Base-by-base conservation (phyloP, 2,329 filamentous ascomycete genomes). In the Xylaria sp. region DNA sequence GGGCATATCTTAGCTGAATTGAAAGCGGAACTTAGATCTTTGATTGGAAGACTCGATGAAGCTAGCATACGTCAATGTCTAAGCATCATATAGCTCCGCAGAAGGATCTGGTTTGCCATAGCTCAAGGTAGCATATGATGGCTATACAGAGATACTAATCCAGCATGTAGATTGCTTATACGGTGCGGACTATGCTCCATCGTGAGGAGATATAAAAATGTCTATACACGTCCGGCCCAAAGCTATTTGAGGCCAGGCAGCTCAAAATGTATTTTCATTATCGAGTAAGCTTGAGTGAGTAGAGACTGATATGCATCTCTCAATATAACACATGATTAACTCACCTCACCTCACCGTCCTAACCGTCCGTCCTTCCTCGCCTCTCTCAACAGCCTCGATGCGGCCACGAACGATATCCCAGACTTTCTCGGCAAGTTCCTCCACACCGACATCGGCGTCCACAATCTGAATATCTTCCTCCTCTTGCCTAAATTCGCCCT, bases 401-500 rank as follows among this genome's bases (percentile, higher is more conserved):
- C 82, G 80, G n/a, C 75, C 78, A 73, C 76, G 74, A 0, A 87
- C 86, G 70, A 83, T 81, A 50, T 77, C 78, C 88, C 87, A 90
- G 27, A 91, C 81, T 74, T 83, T 82, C 65, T 85, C 84, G 5
- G 83, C 83, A 6, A 91, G 87, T 67, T 86, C 88, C 57, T 89
- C 87, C 1, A 88, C 82, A 1, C 80, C 84, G 1, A 82, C 78
- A 0, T 86, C 84, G 1, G 87, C 88, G 75, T 88, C 84, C 10
- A 88, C 81, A 4, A 89, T 84, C 48, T 84, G 80, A 51, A 88
- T 79, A 68, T 88, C 85, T 78, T 86, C 83, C 73, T 84, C 83
- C 75, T 85, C 84, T 77, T 87, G 83, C 65, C 76, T 78, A 71
- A 85, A 85, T 72, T 77, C 71, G 47, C 79, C 67, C 25, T 64